Evolutionary conservation across 768 basidiomycete species (phyloP).

Genomic region (Lactifluus pinguis): DNA sequence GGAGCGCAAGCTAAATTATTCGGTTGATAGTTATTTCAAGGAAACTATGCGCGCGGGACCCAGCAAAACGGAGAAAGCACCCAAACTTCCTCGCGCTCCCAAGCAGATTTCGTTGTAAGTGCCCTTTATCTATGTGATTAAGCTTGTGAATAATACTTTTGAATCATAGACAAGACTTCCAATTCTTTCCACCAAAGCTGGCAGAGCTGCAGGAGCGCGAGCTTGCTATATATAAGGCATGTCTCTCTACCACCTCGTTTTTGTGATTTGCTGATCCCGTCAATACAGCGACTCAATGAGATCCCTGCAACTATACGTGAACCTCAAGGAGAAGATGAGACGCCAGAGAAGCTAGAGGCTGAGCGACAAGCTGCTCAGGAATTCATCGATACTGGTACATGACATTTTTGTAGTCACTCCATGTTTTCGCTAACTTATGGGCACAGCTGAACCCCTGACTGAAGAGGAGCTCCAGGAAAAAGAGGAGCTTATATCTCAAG

Average conservation of each 20-base stretch:
- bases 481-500: conserved; percentile 63
- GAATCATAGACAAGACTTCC: conserved; percentile 75
- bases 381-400: conserved; percentile 74
- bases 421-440: not conserved
- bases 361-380: conserved; percentile 75
- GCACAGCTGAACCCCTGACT: conserved; percentile 74
- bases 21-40: conserved; percentile 92
- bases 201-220: conserved; percentile 82
- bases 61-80: conserved; percentile 70
- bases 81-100: conserved; percentile 76
- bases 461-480: conserved; percentile 82
- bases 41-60: conserved; percentile 77
- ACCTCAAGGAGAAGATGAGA: conserved; percentile 59
- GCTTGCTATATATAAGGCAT: conserved; percentile 68
- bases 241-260: conserved; percentile 2
- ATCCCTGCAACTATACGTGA: conserved; percentile 60
- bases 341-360: conserved; percentile 75
- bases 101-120: conserved; percentile 78
- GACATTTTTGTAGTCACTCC: not conserved
- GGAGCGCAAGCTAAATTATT: conserved; percentile 89
- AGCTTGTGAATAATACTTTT: not conserved
- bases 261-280: not conserved
- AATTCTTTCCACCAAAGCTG: conserved; percentile 84
- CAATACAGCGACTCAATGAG: conserved; percentile 49
- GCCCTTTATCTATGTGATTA: no score